Base-by-base conservation (phyloP, 495 filamentous ascomycete species). In the Talaromyces proteolyticus region DNA sequence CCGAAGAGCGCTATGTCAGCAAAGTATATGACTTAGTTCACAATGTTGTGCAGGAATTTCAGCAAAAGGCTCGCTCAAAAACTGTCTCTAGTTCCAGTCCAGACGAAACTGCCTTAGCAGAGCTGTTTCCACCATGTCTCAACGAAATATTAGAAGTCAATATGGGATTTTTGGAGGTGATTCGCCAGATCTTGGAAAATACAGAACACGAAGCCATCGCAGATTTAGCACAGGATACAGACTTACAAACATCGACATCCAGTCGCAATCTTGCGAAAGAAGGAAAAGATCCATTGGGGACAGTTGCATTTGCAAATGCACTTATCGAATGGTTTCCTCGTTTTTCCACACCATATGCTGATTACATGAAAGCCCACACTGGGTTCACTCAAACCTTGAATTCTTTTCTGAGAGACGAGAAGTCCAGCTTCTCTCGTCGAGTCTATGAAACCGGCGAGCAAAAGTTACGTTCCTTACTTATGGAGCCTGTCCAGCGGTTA, bases 401-500 rank as follows among this genome's bases (percentile, higher is more conserved):
- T 48, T 71, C 75, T 3, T 87, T 91, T 59, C 73, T 87, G 56
- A 84, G 80, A 56, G 82, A 88, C 54, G 72, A 66, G 18, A 80
- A 85, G 40, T 90, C 92, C 2, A 90, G 85, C 56, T 89, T 95
- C 58, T 85, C 86, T 0, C 81, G 82, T 59, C 69, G 85, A 49
- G 77, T 96, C 1, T 83, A 88, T 37, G 82, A 91, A 48, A 87
- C 84, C 8, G 94, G 93, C 36, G 93, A 99, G 61, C 94, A 99
- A 58, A 76, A 81, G 49, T 73, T 99, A 24, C 88, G 89, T 36
- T 96, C 91, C n/a, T 74, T 91, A 45, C 75, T 97, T 39, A 97
- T 97, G 66, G 93, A 99, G 66, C 93, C 93, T 1, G 91, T 99
- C 7, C 93, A 99, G 64, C 78, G 93, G 20, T 76, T 99, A 45